Evolutionary conservation across 176 grass and related monocot species (phyloP).

Genomic region (Oryza brachyantha): DNA sequence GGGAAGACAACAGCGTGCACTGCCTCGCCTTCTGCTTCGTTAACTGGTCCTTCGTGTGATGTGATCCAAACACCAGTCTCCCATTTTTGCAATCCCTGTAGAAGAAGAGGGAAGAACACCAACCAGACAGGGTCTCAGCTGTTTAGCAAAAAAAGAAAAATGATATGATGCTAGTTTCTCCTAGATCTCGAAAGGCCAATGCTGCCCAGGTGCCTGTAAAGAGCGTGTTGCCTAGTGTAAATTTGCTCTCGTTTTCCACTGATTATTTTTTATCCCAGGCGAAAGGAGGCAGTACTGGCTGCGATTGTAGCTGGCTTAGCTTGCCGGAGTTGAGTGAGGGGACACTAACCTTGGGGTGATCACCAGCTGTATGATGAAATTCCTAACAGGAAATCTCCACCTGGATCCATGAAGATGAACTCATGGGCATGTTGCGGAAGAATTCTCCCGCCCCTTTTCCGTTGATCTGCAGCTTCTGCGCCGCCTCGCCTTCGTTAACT

Average conservation of each 20-base stretch:
- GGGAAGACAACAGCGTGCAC: slow-evolving; percentile 64
- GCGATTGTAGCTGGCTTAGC: too few species aligned
- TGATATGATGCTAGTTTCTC: not conserved
- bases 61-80: slow-evolving; percentile 25
- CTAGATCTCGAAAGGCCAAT: not conserved
- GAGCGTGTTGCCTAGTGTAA: slow-evolving; percentile 18
- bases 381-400: not conserved
- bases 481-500: too few species aligned
- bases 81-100: slow-evolving; percentile 42
- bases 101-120: not conserved
- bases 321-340: not conserved
- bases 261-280: too few species aligned
- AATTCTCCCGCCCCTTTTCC: too few species aligned
- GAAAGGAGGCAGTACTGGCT: too few species aligned
- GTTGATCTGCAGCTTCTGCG: too few species aligned
- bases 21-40: slow-evolving; percentile 90
- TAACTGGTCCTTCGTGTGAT: slow-evolving; percentile 93
- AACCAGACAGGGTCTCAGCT: not conserved
- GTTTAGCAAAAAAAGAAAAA: too few species aligned
- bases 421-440: too few species aligned
- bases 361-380: not conserved
- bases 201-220: slow-evolving; percentile 4
- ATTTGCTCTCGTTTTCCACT: slow-evolving; percentile 3
- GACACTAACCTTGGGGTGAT: slow-evolving; percentile 4
- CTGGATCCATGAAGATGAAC: not conserved